Evolutionary conservation across 352 stramenopile species (phyloP), one percentile per base, ranked within the genome.

Genomic region (Phytopythium aichiense): DNA sequence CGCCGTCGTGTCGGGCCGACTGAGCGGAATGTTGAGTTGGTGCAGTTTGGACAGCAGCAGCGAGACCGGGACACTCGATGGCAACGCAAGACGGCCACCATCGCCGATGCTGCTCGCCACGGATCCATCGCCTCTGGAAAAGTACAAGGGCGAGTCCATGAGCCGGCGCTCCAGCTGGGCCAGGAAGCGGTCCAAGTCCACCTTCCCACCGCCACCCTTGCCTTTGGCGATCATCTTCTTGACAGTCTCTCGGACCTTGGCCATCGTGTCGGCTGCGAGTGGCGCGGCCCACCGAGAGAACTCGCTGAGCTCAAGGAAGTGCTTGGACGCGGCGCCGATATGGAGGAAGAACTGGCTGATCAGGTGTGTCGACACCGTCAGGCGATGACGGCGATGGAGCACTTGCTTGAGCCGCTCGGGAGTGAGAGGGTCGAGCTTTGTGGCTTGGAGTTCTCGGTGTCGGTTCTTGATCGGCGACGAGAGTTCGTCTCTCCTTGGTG

Each of bases 121-220:
- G n/a, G 35, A 56, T 56, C 20, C 55, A 1, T 15, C 22, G 20
- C 8, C 22, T 48, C 22, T 64, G 38, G 42, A 45, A 15, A 56
- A 45, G 35, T 62, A 70, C 3, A 60, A 20, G 0, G 69, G 69
- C 2, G 74, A 72, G 33, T 77, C 71, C 30, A 71, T 55, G 5
- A 83, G 33, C 50, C 63, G 60, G 1, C 72, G 64, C 6, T 79
- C 59, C 7, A 83, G 53, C 16, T 80, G 72, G 2, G 48, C 60
- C 0, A 88, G 52, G 33, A 88, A 88, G 23, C 74, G 63, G 46
- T 88, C 78, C 7, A 88, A 52, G n/a, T 86, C 70, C 6, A 86
- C 25, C 15, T 71, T 67, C 0, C 79, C 79, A 16, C 76, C 76
- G 4, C 76, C 76, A 9, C 61, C 65, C 58, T 86, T 88, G 25